phyloP scores from a whole-genome alignment of 257 asterid species.

The Ehretia macrophylla region DNA sequence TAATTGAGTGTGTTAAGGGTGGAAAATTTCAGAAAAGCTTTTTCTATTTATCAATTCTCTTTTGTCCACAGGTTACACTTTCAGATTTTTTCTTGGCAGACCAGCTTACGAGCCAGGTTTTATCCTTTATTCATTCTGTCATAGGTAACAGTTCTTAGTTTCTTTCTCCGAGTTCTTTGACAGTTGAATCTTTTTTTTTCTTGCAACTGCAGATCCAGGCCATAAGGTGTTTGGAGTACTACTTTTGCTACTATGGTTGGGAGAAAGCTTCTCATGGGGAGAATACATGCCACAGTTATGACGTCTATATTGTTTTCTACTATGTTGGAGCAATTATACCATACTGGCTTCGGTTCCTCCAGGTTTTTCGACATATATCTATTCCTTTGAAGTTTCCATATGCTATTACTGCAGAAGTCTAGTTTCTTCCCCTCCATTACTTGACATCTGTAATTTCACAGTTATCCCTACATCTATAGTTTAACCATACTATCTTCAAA shows the following conservation, averaged over 20 bases:
- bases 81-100: constrained; percentile 76
- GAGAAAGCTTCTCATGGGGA: constrained; percentile 28
- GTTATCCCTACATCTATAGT: too few relatives aligned
- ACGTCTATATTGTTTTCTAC: constrained; percentile 55
- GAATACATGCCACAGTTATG: constrained; percentile 37
- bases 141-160: neutral
- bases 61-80: constrained; percentile 50
- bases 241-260: constrained; percentile 66
- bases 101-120: constrained; percentile 82
- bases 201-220: constrained; percentile 68
- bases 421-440: too few relatives aligned
- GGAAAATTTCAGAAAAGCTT: neutral
- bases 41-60: constrained; percentile 1
- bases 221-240: constrained; percentile 70
- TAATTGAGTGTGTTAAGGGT: constrained; percentile 11
- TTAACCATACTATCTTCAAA: too few relatives aligned
- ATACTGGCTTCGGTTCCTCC: constrained; percentile 80
- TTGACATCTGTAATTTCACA: too few relatives aligned
- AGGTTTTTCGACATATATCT: constrained; percentile 37
- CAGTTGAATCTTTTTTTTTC: neutral
- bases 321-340: constrained; percentile 66
- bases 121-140: constrained; percentile 9
- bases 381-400: neutral
- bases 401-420: too few relatives aligned
- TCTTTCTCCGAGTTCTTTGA: neutral